Percentiles rank a stretch among this genome's conserved stretches.
These are phyloP conservation scores for Rusavskia elegans DNA, from an alignment of 495 filamentous ascomycete species.

Conservation along the genomic window DNA sequence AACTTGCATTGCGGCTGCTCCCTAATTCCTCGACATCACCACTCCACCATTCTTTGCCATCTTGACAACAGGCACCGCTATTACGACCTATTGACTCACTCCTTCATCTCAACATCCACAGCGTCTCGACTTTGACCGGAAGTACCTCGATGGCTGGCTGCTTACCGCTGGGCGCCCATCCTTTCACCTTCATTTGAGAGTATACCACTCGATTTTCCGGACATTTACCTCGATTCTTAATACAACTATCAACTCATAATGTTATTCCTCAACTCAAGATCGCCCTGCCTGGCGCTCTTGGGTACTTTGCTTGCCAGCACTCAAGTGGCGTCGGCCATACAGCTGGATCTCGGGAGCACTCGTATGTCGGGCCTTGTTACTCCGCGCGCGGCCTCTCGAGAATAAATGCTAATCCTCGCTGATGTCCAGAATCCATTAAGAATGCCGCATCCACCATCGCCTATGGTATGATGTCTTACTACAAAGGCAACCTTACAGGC, in stretches of 20 bases:
- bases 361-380: constrained; percentile 1
- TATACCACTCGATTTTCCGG: neutral
- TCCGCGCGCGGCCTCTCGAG: neutral
- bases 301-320: constrained; percentile 4
- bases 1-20: neutral
- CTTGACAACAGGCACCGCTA: neutral
- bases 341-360: constrained; percentile 9
- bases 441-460: constrained; percentile 40
- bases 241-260: neutral
- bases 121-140: neutral
- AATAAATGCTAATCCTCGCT: neutral
- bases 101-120: neutral
- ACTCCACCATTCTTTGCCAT: neutral
- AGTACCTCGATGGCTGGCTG: constrained; percentile 10
- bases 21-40: neutral
- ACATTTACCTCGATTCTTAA: neutral
- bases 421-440: constrained; percentile 44
- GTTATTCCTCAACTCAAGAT: constrained; percentile 2
- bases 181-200: neutral
- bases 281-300: constrained; percentile 1
- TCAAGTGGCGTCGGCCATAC: constrained; percentile 3
- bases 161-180: neutral
- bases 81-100: neutral
- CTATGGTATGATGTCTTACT: constrained; percentile 53
- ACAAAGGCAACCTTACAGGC: constrained; percentile 48